A percentile compares a stretch with the other conserved stretches of the same genome.
phyloP scores from a whole-genome alignment of 2,329 filamentous ascomycete species.

The Botrytis squamosa region DNA sequence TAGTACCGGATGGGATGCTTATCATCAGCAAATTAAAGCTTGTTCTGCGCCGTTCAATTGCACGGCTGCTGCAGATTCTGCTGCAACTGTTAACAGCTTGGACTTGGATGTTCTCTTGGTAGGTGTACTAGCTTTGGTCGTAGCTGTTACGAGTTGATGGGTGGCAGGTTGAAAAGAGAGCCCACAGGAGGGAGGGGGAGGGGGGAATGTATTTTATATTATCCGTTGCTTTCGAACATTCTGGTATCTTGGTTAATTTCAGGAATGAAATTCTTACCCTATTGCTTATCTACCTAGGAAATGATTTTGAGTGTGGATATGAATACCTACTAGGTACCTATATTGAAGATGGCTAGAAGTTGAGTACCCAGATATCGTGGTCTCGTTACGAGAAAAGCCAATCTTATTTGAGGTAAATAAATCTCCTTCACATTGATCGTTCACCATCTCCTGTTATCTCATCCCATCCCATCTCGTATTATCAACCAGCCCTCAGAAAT shows the following conservation, averaged over 20 bases:
- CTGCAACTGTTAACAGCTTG: neutral
- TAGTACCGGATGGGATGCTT: neutral
- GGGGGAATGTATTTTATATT: too few species aligned
- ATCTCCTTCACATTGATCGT: neutral
- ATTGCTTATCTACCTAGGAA: neutral
- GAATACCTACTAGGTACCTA: neutral
- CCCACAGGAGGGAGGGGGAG: neutral
- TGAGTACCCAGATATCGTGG: neutral
- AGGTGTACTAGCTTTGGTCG: neutral
- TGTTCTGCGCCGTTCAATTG: neutral
- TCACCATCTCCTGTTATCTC: neutral
- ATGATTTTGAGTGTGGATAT: neutral
- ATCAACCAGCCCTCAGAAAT: neutral
- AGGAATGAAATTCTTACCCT: neutral
- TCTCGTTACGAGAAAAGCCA: neutral
- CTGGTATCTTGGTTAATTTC: neutral
- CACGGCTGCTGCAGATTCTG: neutral
- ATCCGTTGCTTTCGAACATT: neutral
- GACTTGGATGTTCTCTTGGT: too few species aligned
- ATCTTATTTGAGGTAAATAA: neutral
- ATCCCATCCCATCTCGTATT: neutral
- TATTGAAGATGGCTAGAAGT: too few species aligned
- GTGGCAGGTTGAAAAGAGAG: neutral
- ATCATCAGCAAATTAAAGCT: neutral
- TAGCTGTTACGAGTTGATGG: neutral